Base-by-base conservation (phyloP, 2,329 filamentous ascomycete genomes). In the Pseudogymnoascus destructans region DNA sequence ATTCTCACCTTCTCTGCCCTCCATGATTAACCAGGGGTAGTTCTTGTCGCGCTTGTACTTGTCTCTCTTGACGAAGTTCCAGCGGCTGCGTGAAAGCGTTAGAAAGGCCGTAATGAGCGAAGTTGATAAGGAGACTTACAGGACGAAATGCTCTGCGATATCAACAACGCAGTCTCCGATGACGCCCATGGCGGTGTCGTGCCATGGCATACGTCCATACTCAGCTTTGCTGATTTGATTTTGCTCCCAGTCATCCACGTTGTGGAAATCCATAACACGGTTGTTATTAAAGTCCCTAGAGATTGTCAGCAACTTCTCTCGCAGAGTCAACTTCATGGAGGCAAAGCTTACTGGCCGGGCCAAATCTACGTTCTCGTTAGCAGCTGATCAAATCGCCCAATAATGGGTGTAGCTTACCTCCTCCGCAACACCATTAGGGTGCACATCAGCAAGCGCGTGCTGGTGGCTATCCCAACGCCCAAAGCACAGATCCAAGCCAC, bases 51-150 rank as follows among this genome's bases (percentile, higher is more conserved):
- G 85, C 75, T 97, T 97, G 74, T 97, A 96, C 74, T 97, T 97
- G 77, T 97, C 92, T 33, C 92, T 83, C 73, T 97, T 97, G 73
- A 92, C 79, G 66, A 95, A 95, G 68, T 98, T 97, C 93, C 92
- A 97, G 32, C 93, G 82, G 30, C 38, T 42, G 19, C 0, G 38
- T 23, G 19, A 9, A 42, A 13, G 11, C 8, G 11, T 42, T 42
- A 42, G 38, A 42, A 42, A 5, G 11, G 19, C 10, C 2, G 2
- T 23, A 42, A 42, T 13, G 19, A 42, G 8, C 3, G 19, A 19
- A 19, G 10, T 42, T 13, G 38, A 8, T 1, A 40, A 19, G 8
- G 17, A 19, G 5, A 23, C 38, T 42, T 42, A 42, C 49, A 96
- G 74, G 7, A 95, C 84, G 65, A 97, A 98, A 69, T 97, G 91